Evolutionary conservation across 1,284 basidiomycete species (phyloP), one percentile per base, ranked within the genome.

Genomic region (Marasmius tenuissimus): DNA sequence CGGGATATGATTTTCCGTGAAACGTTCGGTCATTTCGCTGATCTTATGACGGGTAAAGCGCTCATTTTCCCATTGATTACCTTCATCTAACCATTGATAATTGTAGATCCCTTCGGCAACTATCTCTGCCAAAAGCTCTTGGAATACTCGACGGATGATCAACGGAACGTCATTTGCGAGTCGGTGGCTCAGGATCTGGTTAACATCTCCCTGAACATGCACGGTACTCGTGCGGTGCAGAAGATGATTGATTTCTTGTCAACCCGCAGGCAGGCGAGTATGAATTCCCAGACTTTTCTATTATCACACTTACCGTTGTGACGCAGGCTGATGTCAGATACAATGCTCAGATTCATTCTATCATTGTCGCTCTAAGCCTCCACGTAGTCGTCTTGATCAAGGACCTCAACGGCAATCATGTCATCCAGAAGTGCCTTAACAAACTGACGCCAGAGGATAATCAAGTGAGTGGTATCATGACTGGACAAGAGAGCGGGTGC

Each of bases 241-340:
- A 99, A 99, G 84, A 99, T 98, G 96, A 98, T 99, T 68, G 97
- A 99, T 78, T 99, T 98, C 81, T 80, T 99, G 71, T 96, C 95
- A n/a, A 95, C 93, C 62, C 89, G 93, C 69, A 85, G 96, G 72
- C 94, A 96, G 89, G 91, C 81, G 79, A 84, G 89, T 87, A 66
- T 65, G 62, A 67, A 74, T 63, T 64, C 65, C 35, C 14, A 51
- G 63, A 39, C 52, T 66, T 66, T 62, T 70, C 65, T 67, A 66
- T 69, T 73, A 73, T 76, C 75, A 71, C 72, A 77, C 78, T 81
- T 75, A 82, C 79, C 65, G 69, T 66, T 63, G 68, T 65, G 74
- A 71, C 72, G 71, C 82, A 92, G 88, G 81, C 89, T 85, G 89
- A 92, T 84, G 81, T 84, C 72, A 80, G 86, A 81, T 91, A 88